Evolutionary conservation across 2,329 filamentous ascomycete species (phyloP), one percentile per base, ranked within the genome.

Genomic region (Mariannaea elegans): DNA sequence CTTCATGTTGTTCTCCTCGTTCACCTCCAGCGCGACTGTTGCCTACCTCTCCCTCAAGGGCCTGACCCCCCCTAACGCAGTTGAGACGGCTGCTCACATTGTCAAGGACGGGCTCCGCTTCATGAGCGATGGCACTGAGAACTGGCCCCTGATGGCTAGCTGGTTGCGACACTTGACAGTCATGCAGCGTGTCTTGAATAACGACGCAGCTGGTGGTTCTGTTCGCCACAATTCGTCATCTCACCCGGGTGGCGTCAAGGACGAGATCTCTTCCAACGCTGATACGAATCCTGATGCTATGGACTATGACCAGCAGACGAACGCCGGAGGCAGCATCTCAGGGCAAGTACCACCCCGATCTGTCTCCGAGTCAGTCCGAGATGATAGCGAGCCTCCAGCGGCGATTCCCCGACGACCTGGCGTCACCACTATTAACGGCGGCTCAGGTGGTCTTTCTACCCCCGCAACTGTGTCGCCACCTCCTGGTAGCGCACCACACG

Each of bases 41-140:
- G 85, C 85, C 12, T 88, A 87, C 72, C 78, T 88, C 27, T 86
- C 84, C n/a, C 79, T 88, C 44, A 87, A 87, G 75, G 84, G 84
- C 9, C 72, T 88, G 7, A 85, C 85, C 0, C 85, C 85, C 1
- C 75, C 78, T 13, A 84, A 84, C 61, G 82, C 83, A 21, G 81
- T 82, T 36, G 84, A 87, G 74, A 85, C 84, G 2, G 84, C 85
- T 2, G 80, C 80, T 16, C 79, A 80, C 49, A 84, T 88, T 45
- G 85, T 88, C 31, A 79, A 81, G 44, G 84, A 87, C 65, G 85
- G 84, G 27, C 77, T 87, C 60, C 83, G 83, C 23, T 83, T 87
- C 65, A 85, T 87, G 77, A 78, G 81, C 58, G 83, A 87, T 3
- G 85, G 84, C 10, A 83, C 82, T 2, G 84, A 87, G 53, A 86